Evolutionary conservation across 2,329 filamentous ascomycete genomes (phyloP), one percentile per base, ranked within the genome.

Genomic region (Metarhizium humberi): DNA sequence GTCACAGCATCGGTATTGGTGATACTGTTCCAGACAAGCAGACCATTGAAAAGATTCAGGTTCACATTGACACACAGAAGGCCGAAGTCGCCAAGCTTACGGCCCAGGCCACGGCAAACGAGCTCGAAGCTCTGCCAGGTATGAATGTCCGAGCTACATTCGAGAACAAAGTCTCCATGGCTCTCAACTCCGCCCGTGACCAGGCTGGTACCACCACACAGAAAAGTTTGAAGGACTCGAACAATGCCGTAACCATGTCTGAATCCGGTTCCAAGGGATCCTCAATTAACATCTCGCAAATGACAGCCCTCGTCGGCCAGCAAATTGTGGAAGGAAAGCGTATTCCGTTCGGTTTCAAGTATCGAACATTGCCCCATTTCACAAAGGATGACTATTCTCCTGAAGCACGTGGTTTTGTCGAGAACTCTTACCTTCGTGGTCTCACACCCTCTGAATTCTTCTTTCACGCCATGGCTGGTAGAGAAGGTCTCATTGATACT

Each of bases 401-500:
- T 11, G 92, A 96, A 69, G 92, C 94, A 49, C 87, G 94, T 75
- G 94, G 94, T 46, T 99, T 99, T 67, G 94, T 99, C 20, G 94
- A 99, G 73, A 99, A 99, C 74, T 99, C 94, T 0, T 99, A 99
- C 65, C 82, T 99, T 13, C 89, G 94, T 77, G 94, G 94, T 55
- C 76, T 99, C 57, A 99, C 95, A 0, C 94, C 94, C 0, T 87
- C 89, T 1, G 94, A 99, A 64, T 99, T 99, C 75, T 99, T 96
- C 78, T 99, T 99, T 81, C 94, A 99, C 81, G 94, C 94, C 68
- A 99, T 99, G 94, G 94, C 94, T 79, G 94, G 94, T 90, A 86
- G 94, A 78, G 94, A 99, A 75, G 94, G 94, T 95, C 80, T 99
- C 55, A 99, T 99, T 64, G 94, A 99, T 80, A 99, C 94, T 53